Percentiles rank a stretch among this genome's conserved stretches.
These are phyloP conservation scores for Raphanus raphanistrum DNA, from an alignment of 345 rosid genomes.

Conservation along the genomic window DNA sequence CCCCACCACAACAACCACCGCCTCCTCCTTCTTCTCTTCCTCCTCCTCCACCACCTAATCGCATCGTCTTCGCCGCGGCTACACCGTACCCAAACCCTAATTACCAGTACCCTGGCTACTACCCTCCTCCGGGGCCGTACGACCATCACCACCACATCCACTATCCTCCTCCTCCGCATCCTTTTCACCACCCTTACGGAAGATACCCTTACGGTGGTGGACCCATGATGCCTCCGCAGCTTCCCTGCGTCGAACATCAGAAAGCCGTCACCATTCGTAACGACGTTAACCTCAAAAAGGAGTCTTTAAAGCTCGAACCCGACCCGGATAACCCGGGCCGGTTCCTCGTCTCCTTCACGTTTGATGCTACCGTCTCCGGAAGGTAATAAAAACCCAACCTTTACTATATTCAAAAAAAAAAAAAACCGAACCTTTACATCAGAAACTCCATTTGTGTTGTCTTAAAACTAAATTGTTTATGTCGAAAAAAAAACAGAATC, in stretches of 20 bases:
- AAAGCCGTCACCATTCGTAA: conserved; percentile 76
- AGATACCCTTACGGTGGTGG: conserved; percentile 50
- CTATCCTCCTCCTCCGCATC: conserved; percentile 27
- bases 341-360: conserved; percentile 71
- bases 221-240: conserved; percentile 45
- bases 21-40: conserved; percentile 39
- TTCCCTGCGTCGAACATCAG: conserved; percentile 76
- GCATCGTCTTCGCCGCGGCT: conserved; percentile 81
- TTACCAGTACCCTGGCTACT: conserved; percentile 69
- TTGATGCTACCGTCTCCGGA: conserved; percentile 84
- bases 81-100: conserved; percentile 80
- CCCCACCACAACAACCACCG: conserved; percentile 42
- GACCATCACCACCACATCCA: conserved; percentile 54
- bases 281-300: conserved; percentile 84
- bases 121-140: conserved; percentile 60
- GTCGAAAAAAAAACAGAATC: conserved; percentile 52
- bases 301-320: conserved; percentile 57
- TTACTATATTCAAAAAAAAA: no score
- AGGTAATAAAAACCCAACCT: conserved; percentile 44
- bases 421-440: no score
- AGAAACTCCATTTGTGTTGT: neutral
- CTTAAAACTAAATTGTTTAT: neutral
- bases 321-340: conserved; percentile 63
- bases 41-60: conserved; percentile 60
- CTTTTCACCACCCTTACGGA: conserved; percentile 33